A percentile compares a stretch with the other conserved stretches of the same genome.
Evolutionary conservation across 1,284 basidiomycete genomes (phyloP).

Genomic region (Rugosomyces carneus): DNA sequence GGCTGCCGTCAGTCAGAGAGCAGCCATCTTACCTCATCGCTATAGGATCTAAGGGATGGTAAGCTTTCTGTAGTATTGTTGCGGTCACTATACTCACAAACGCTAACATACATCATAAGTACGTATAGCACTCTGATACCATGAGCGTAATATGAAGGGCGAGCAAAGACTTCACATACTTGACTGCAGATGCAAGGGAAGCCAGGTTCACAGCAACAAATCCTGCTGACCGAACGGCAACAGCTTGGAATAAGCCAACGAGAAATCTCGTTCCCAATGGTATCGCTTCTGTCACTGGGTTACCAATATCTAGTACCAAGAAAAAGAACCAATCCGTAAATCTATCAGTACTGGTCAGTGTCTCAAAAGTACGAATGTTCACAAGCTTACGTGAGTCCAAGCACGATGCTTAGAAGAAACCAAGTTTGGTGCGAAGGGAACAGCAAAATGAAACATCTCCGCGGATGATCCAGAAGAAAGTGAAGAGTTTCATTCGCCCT

Average conservation of each 20-base stretch:
- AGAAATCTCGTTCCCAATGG: constrained; percentile 64
- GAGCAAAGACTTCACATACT: constrained; percentile 43
- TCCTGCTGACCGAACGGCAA: constrained; percentile 84
- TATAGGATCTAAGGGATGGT: constrained; percentile 46
- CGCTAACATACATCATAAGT: constrained; percentile 84
- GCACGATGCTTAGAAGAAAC: constrained; percentile 72
- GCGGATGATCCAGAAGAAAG: constrained; percentile 95
- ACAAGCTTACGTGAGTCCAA: constrained; percentile 59
- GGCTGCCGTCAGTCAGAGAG: not conserved
- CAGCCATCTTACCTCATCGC: constrained; percentile 53
- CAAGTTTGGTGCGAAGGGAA: constrained; percentile 96
- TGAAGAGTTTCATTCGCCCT: constrained; percentile 75
- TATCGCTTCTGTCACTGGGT: constrained; percentile 62
- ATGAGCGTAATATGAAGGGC: constrained; percentile 4
- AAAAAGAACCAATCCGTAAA: constrained; percentile 85
- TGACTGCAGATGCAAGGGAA: constrained; percentile 76
- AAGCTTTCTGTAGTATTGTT: not conserved
- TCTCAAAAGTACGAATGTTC: not conserved
- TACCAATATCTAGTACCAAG: constrained; percentile 85
- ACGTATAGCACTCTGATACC: constrained; percentile 69
- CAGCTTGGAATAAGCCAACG: constrained; percentile 66
- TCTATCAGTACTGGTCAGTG: constrained; percentile 30
- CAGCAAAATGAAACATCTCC: constrained; percentile 91
- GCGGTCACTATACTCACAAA: constrained; percentile 43
- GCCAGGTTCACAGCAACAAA: constrained; percentile 74